Evolutionary conservation across 495 filamentous ascomycete species (phyloP), one percentile per base, ranked within the genome.

Genomic region (Glarea lozoyensis): DNA sequence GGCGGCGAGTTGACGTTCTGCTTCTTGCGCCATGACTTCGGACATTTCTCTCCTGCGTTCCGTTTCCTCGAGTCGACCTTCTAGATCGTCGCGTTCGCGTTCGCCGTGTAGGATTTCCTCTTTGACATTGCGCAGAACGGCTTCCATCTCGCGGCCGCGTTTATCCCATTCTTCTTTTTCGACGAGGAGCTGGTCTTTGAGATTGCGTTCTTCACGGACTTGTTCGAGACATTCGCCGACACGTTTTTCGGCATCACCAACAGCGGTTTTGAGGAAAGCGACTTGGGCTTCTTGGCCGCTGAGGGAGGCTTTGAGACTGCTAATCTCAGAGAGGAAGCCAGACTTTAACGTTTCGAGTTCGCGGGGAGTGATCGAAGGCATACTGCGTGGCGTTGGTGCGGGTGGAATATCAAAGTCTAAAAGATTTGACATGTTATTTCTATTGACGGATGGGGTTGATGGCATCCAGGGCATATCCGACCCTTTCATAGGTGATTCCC

Each of bases 321-420:
- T 88, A 40, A 98, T 88, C 57, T 98, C 84, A 3, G 88, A 90
- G 33, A 87, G 73, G 56, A 93, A 93, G 1, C 68, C 68, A 0
- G 90, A 94, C 58, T 96, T 96, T 38, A 98, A 69, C 5, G 78
- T 83, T 55, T 98, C 92, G 1, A 97, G 69, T 62, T 98, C 92
- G 20, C 92, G 81, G 1, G 88, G 84, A 2, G 93, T 94, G 48
- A 97, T 80, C 11, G 81, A 84, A 1, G 92, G 92, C 31, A 97
- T 78, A 31, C 85, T 93, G 42, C 90, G 82, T 13, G 92, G 92
- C 1, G 92, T 97, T 2, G 88, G 88, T 10, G 81, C 74, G 2
- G 87, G 85, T 9, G 88, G 86, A 12, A 96, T 82, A 49, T 96
- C 89, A 56, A 96, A 95, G 58, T 98, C 92, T 27, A 98, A 75